Conservation (phyloP, 352 stramenopile genomes). For the Globisporangium apiculatum region DNA sequence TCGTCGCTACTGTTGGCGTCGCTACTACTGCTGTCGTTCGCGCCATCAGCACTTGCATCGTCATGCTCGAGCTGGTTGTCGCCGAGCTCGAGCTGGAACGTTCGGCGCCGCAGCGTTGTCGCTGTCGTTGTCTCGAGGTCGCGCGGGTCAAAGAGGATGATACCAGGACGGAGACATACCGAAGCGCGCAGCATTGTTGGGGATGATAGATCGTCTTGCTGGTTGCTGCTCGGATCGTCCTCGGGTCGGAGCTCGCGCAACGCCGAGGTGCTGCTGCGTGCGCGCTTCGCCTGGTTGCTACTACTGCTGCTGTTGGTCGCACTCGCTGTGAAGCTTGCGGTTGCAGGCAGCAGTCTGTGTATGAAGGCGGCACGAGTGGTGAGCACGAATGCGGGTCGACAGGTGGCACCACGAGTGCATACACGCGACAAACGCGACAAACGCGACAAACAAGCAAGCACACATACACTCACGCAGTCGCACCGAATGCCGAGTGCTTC, state of each 20-base stretch:
- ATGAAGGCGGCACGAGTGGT: neutral
- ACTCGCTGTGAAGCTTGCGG: neutral
- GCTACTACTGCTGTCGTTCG: neutral
- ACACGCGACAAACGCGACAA: too few relatives aligned
- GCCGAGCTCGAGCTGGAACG: constrained; percentile 9
- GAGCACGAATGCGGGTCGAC: too few relatives aligned
- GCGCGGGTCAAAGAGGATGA: constrained; percentile 50
- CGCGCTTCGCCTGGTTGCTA: neutral
- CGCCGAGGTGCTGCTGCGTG: neutral
- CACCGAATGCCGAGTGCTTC: constrained; percentile 8
- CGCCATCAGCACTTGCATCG: neutral
- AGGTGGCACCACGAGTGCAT: neutral
- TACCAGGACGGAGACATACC: constrained; percentile 16
- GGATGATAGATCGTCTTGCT: neutral
- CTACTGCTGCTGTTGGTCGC: neutral
- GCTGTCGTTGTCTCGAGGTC: constrained; percentile 17
- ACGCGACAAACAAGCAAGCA: neutral
- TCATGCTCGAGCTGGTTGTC: constrained; percentile 19
- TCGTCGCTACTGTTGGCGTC: neutral
- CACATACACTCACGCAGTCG: neutral
- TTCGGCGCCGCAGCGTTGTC: neutral
- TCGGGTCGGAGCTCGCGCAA: neutral
- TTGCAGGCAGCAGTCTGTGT: neutral
- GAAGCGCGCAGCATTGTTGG: constrained; percentile 5
- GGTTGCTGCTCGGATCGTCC: constrained; percentile 2